These are phyloP conservation scores for Triticum monococcum DNA, from an alignment of 176 grass and related monocot genomes.

Conservation along the genomic window DNA sequence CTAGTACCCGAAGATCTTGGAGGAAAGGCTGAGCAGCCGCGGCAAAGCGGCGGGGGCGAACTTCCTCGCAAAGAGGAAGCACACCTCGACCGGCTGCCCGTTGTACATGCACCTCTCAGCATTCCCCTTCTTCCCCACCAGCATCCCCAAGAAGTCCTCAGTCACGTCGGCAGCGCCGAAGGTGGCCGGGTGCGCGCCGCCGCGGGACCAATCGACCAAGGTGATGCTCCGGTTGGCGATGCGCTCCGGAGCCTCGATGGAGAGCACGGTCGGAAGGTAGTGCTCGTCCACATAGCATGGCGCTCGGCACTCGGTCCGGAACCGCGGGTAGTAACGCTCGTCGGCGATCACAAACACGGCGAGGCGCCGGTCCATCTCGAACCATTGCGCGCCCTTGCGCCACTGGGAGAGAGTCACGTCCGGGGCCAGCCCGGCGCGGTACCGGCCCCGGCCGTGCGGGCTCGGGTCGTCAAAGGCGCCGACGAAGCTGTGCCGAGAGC, in stretches of 20 bases:
- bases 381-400: conserved; percentile 83
- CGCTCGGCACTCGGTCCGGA: conserved; percentile 34
- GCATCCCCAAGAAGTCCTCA: conserved; percentile 26
- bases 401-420: conserved; percentile 32
- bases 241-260: background rate
- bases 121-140: background rate
- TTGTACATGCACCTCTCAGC: conserved; percentile 45
- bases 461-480: conserved; percentile 55
- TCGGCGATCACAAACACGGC: conserved; percentile 46
- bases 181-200: conserved; percentile 67
- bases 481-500: conserved; percentile 47
- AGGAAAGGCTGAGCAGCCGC: conserved; percentile 42
- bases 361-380: conserved; percentile 44
- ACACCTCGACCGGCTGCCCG: conserved; percentile 26
- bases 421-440: conserved; percentile 35
- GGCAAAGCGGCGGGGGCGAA: conserved; percentile 45
- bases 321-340: conserved; percentile 55
- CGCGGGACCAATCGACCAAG: conserved; percentile 73
- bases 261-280: conserved; percentile 66
- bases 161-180: conserved; percentile 41
- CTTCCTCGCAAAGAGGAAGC: conserved; percentile 72
- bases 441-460: conserved; percentile 49
- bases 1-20: conserved; percentile 35
- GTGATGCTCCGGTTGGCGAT: conserved; percentile 56
- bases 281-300: conserved; percentile 73